These are phyloP conservation scores for Bacidia gigantensis DNA, from an alignment of 495 filamentous ascomycete species.

Conservation along the genomic window DNA sequence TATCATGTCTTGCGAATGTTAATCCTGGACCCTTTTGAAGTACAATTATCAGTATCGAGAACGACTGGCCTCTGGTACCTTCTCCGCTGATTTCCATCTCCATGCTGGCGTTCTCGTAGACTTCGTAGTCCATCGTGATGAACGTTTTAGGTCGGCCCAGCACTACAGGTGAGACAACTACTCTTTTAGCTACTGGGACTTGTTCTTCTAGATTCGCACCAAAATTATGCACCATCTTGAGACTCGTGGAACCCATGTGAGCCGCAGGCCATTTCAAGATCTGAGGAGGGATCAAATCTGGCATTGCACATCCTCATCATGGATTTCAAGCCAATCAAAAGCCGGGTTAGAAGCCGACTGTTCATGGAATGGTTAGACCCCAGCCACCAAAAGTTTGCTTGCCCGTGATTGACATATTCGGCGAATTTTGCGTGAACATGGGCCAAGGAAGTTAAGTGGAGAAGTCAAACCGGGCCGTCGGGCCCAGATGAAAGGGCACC, in stretches of 20 bases:
- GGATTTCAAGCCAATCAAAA: not conserved
- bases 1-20: no score
- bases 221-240: not conserved
- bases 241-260: not conserved
- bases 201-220: not conserved
- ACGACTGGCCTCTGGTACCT: no score
- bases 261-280: no score
- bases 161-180: no score
- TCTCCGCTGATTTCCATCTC: no score
- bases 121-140: no score
- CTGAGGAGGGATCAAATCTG: not conserved
- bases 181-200: no score
- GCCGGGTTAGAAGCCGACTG: not conserved
- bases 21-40: no score
- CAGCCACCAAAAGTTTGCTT: not conserved
- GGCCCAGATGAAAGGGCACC: conserved; percentile 6
- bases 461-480: conserved; percentile 1
- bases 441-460: not conserved
- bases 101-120: no score
- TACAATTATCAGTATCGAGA: no score
- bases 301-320: not conserved
- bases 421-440: conserved; percentile 3
- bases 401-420: not conserved
- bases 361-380: not conserved
- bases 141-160: no score